Conservation (phyloP, 768 basidiomycete species). For the Trametes cubensis region DNA sequence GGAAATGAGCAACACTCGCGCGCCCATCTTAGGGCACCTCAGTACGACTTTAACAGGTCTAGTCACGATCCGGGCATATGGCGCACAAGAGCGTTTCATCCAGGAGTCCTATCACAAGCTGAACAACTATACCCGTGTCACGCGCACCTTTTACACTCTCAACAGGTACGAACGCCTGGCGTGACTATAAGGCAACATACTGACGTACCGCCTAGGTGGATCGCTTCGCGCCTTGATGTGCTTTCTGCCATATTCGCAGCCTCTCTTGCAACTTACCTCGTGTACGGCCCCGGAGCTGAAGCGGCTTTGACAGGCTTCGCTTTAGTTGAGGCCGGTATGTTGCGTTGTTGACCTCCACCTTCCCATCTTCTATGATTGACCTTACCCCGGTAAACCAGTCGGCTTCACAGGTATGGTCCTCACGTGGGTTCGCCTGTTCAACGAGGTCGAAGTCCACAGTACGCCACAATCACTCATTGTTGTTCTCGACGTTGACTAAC, state of each 20-base stretch:
- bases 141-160: slow-evolving; percentile 50
- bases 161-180: slow-evolving; percentile 32
- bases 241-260: slow-evolving; percentile 54
- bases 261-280: slow-evolving; percentile 53
- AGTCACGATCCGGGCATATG: slow-evolving; percentile 59
- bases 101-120: slow-evolving; percentile 47
- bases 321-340: slow-evolving; percentile 45
- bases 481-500: background rate
- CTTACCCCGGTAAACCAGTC: slow-evolving; percentile 35
- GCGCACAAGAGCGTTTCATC: slow-evolving; percentile 49
- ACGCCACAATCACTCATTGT: slow-evolving; percentile 10
- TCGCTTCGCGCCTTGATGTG: slow-evolving; percentile 56
- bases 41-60: slow-evolving; percentile 54
- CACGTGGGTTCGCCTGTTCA: slow-evolving; percentile 48
- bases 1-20: slow-evolving; percentile 54
- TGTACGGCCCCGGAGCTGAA: slow-evolving; percentile 47
- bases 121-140: slow-evolving; percentile 48
- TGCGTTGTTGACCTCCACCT: no score
- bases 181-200: background rate
- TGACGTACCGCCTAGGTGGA: slow-evolving; percentile 39
- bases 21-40: slow-evolving; percentile 55
- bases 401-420: slow-evolving; percentile 62
- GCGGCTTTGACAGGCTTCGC: slow-evolving; percentile 45
- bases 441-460: slow-evolving; percentile 51
- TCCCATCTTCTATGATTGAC: background rate